Base-by-base conservation (phyloP, 139 green algal species). In the Dunaliella primolecta region DNA sequence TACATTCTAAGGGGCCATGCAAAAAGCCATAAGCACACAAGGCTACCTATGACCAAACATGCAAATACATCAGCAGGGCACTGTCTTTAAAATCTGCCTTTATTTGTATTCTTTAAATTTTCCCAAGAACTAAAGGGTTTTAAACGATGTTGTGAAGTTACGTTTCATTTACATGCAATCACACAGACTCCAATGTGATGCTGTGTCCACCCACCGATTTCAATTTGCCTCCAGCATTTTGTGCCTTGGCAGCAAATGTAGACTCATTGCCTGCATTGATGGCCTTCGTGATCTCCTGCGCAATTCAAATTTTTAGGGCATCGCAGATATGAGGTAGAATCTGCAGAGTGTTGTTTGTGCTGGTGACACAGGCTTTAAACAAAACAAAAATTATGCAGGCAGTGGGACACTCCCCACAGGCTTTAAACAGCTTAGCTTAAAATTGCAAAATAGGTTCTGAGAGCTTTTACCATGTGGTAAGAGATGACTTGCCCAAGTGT, bases 151-250 rank as follows among this genome's bases (percentile, higher is more conserved):
- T n/a, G n/a, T n/a, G n/a, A n/a, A n/a, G n/a, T n/a, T n/a, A n/a
- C n/a, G n/a, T n/a, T n/a, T n/a, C n/a, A n/a, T n/a, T n/a, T n/a
- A n/a, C n/a, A n/a, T n/a, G n/a, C n/a, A n/a, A n/a, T n/a, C n/a
- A n/a, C n/a, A n/a, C n/a, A n/a, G n/a, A n/a, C n/a, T n/a, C n/a
- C n/a, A n/a, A n/a, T n/a, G n/a, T n/a, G n/a, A n/a, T n/a, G n/a
- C n/a, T n/a, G n/a, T n/a, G n/a, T n/a, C n/a, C n/a, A 74, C 84
- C 1, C 80, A 85, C 84, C 84, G 80, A n/a, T 72, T 88, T 88
- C 0, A 88, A 75, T 80, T 85, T 82, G 33, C 84, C 84, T 33
- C 84, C 84, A 0, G 36, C 11, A n/a, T 83, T 72, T 38, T 88
- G 79, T 3, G 84, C 84, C n/a, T 37, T 0, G 7, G 70, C 84